Conservation (phyloP, 306 rosid genomes). For the Prunus davidiana region DNA sequence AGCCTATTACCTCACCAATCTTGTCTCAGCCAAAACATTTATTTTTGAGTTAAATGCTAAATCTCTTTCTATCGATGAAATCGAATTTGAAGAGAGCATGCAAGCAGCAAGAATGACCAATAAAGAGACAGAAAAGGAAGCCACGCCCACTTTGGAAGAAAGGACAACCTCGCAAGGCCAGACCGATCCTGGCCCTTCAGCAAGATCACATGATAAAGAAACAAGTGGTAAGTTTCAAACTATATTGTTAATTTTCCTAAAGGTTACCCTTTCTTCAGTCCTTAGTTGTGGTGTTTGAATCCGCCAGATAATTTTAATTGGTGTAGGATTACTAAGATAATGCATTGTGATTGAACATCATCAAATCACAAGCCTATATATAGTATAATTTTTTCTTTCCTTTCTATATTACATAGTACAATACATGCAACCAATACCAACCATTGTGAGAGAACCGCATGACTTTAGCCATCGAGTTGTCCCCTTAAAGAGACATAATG, state of each 20-base stretch:
- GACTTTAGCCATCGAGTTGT: no score
- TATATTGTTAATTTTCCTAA: neutral
- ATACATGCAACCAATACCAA: neutral
- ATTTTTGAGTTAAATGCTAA: conserved; percentile 51
- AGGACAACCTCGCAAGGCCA: conserved; percentile 23
- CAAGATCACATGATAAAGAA: conserved; percentile 16
- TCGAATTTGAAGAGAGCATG: conserved; percentile 58
- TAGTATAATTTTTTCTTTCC: neutral
- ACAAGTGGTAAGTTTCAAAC: conserved; percentile 33
- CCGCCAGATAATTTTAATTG: neutral
- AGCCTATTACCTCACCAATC: conserved; percentile 53
- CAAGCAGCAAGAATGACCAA: conserved; percentile 41
- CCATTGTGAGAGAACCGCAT: no score
- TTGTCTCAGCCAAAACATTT: conserved; percentile 58
- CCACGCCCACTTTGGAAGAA: conserved; percentile 18
- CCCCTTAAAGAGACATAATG: no score
- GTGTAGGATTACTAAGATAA: neutral
- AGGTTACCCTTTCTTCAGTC: neutral
- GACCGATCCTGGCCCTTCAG: conserved; percentile 21
- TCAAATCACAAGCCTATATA: neutral
- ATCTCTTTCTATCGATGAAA: conserved; percentile 51
- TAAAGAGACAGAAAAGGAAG: conserved; percentile 23
- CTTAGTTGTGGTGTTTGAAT: neutral
- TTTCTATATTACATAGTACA: neutral
- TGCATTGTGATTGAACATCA: neutral